phyloP scores from a whole-genome alignment of 805 yeast genomes.

The Sungouiozyma ichnusensis region DNA sequence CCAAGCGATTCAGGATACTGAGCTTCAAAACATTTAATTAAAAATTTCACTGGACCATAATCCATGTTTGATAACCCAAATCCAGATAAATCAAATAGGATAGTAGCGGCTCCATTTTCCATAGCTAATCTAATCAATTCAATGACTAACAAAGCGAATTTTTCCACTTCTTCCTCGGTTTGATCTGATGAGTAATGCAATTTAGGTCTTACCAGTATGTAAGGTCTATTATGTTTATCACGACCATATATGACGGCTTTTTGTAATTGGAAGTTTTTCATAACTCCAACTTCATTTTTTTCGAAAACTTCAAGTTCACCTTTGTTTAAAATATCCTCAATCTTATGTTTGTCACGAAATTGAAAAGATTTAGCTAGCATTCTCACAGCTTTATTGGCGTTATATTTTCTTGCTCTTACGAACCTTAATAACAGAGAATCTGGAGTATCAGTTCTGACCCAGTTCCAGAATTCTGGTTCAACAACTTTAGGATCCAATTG shows the following conservation, averaged over 20 bases:
- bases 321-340: conserved; percentile 49
- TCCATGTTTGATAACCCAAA: conserved; percentile 91
- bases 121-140: conserved; percentile 74
- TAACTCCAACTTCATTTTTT: conserved; percentile 33
- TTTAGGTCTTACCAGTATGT: conserved; percentile 71
- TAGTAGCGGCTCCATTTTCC: conserved; percentile 69
- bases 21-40: conserved; percentile 84
- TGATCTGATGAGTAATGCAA: conserved; percentile 63
- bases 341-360: conserved; percentile 64
- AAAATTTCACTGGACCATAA: conserved; percentile 79
- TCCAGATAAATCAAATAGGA: conserved; percentile 77
- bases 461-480: conserved; percentile 44
- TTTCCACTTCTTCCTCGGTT: conserved; percentile 58
- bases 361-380: conserved; percentile 66
- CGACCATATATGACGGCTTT: conserved; percentile 68
- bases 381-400: conserved; percentile 50
- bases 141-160: conserved; percentile 63
- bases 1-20: conserved; percentile 95
- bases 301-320: conserved; percentile 62
- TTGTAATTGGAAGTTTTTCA: conserved; percentile 39
- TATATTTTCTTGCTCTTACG: conserved; percentile 81
- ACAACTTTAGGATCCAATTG: conserved; percentile 43
- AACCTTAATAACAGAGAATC: conserved; percentile 72
- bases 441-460: conserved; percentile 66
- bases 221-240: conserved; percentile 66